A percentile compares a stretch with the other conserved stretches of the same genome.
phyloP scores from a whole-genome alignment of 2,329 filamentous ascomycete genomes.

The Aspergillus sp. region DNA sequence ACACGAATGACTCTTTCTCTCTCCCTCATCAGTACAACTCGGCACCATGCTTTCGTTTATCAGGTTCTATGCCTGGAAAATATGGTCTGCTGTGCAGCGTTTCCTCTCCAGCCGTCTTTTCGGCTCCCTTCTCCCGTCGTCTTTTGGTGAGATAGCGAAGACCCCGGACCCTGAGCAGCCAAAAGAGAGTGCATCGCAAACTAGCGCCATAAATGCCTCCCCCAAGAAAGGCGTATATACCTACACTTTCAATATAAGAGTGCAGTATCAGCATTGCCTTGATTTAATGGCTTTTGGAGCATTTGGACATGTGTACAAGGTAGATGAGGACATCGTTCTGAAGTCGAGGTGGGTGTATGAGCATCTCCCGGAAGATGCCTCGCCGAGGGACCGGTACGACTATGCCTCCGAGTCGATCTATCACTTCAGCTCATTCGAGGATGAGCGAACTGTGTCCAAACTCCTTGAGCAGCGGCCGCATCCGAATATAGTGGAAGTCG shows the following conservation, averaged over 20 bases:
- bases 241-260: conserved; percentile 7
- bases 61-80: no score
- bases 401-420: conserved; percentile 16
- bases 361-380: conserved; percentile 7
- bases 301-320: conserved; percentile 15
- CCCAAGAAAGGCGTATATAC: no score
- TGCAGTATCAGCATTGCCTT: conserved; percentile 11
- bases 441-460: conserved; percentile 11
- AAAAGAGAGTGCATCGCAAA: no score
- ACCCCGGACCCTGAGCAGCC: no score
- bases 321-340: conserved; percentile 14
- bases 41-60: no score
- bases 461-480: conserved; percentile 11
- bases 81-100: no score
- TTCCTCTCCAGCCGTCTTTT: no score
- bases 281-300: conserved; percentile 14
- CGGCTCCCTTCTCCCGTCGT: no score
- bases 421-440: conserved; percentile 11
- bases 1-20: no score
- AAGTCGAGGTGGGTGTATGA: conserved; percentile 13
- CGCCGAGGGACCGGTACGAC: conserved; percentile 8
- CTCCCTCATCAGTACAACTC: no score
- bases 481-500: conserved; percentile 14
- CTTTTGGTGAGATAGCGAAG: no score
- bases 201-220: no score